These are phyloP conservation scores for Parathielavia hyrcaniae DNA, from an alignment of 495 filamentous ascomycete species.

Conservation along the genomic window DNA sequence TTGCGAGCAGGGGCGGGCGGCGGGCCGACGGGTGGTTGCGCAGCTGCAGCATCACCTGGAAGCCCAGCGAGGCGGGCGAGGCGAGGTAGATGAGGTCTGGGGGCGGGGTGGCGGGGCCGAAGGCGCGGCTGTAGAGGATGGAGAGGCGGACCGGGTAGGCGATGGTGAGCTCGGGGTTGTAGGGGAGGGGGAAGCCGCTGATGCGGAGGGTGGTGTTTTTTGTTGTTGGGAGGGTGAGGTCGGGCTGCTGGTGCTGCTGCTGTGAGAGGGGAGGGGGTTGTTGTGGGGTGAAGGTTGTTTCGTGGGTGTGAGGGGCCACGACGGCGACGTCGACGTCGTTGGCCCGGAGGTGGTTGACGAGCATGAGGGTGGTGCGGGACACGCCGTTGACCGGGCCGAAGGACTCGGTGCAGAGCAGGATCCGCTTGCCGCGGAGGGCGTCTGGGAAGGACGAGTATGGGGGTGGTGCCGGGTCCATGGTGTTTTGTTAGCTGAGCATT, in stretches of 20 bases:
- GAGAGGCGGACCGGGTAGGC: constrained; percentile 1
- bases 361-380: constrained; percentile 2
- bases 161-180: constrained; percentile 3
- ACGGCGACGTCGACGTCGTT: constrained; percentile 1
- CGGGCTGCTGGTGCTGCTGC: too few relatives aligned
- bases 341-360: constrained; percentile 3
- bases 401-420: constrained; percentile 5
- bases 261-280: too few relatives aligned
- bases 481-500: background rate
- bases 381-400: constrained; percentile 7
- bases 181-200: background rate
- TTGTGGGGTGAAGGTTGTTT: background rate
- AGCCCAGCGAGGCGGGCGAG: constrained; percentile 1
- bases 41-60: constrained; percentile 3
- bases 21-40: background rate
- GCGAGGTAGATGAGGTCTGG: constrained; percentile 5
- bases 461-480: background rate
- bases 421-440: constrained; percentile 1
- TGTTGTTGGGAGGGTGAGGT: too few relatives aligned
- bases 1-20: background rate
- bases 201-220: background rate
- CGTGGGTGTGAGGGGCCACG: background rate
- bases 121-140: background rate
- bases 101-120: background rate
- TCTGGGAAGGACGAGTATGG: background rate